Percentiles rank a stretch among this genome's conserved stretches.
Evolutionary conservation across 2,329 filamentous ascomycete genomes (phyloP).

Genomic region (Aspergillus novoparasiticus): DNA sequence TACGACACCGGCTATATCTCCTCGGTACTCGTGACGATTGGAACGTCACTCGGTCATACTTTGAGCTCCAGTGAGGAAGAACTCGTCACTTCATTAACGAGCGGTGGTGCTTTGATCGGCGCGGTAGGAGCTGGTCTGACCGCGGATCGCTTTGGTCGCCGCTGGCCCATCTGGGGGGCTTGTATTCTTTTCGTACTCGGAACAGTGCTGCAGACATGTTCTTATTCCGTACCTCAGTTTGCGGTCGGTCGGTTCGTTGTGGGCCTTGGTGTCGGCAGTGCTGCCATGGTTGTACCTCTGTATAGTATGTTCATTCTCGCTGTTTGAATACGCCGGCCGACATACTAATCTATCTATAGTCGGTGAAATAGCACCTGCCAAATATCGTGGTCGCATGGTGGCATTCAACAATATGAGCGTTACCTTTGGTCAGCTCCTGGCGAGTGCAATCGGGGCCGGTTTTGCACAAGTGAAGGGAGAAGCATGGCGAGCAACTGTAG

Average conservation of each 20-base stretch:
- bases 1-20: constrained; percentile 52
- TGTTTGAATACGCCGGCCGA: too few relatives aligned
- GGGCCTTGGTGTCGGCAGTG: constrained; percentile 51
- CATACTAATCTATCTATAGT: not conserved
- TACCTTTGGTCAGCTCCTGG: not conserved
- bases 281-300: constrained; percentile 49
- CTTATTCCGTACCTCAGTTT: constrained; percentile 46
- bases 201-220: constrained; percentile 36
- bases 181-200: constrained; percentile 44
- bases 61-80: constrained; percentile 49
- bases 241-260: constrained; percentile 50
- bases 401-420: constrained; percentile 3
- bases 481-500: not conserved
- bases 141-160: constrained; percentile 64
- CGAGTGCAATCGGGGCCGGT: not conserved
- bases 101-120: constrained; percentile 50
- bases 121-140: constrained; percentile 55
- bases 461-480: not conserved
- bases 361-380: not conserved
- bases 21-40: constrained; percentile 42
- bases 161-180: constrained; percentile 61
- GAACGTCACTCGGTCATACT: constrained; percentile 38
- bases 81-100: constrained; percentile 54
- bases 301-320: constrained; percentile 7
- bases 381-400: constrained; percentile 2